Evolutionary conservation across 345 rosid genomes (phyloP).

Genomic region (Citropsis articulata): DNA sequence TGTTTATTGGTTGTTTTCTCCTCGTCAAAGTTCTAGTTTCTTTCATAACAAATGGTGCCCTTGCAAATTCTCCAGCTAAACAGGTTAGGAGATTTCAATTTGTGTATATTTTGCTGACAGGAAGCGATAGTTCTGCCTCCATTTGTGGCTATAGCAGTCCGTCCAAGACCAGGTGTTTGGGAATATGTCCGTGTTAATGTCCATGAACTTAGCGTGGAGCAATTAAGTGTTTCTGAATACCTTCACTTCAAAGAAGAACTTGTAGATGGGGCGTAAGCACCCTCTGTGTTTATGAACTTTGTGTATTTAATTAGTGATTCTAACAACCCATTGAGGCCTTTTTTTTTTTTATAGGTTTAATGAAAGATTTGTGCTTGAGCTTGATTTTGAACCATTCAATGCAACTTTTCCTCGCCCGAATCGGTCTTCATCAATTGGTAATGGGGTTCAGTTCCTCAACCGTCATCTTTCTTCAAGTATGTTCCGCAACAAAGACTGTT

Average conservation of each 20-base stretch:
- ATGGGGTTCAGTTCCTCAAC: conserved; percentile 98
- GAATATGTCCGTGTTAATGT: conserved; percentile 94
- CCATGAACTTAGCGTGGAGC: conserved; percentile 78
- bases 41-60: not conserved
- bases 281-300: not conserved
- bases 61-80: not conserved
- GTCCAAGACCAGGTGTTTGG: conserved; percentile 99
- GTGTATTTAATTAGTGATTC: not conserved
- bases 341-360: conserved; percentile 25
- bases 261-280: conserved; percentile 69
- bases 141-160: conserved; percentile 83
- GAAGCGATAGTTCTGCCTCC: conserved; percentile 98
- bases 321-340: not conserved
- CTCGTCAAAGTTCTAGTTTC: not conserved
- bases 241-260: conserved; percentile 90
- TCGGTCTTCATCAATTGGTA: conserved; percentile 93
- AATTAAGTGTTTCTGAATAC: conserved; percentile 73
- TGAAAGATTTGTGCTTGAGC: conserved; percentile 72
- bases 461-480: conserved; percentile 92
- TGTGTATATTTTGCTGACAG: conserved; percentile 29
- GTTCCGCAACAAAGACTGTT: conserved; percentile 88
- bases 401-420: conserved; percentile 81
- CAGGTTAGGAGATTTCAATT: not conserved
- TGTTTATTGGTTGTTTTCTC: not conserved
- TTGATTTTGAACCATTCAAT: conserved; percentile 96